These are phyloP conservation scores for Backusella sp. DNA, from an alignment of 192 early-diverging fungal genomes.

Conservation along the genomic window DNA sequence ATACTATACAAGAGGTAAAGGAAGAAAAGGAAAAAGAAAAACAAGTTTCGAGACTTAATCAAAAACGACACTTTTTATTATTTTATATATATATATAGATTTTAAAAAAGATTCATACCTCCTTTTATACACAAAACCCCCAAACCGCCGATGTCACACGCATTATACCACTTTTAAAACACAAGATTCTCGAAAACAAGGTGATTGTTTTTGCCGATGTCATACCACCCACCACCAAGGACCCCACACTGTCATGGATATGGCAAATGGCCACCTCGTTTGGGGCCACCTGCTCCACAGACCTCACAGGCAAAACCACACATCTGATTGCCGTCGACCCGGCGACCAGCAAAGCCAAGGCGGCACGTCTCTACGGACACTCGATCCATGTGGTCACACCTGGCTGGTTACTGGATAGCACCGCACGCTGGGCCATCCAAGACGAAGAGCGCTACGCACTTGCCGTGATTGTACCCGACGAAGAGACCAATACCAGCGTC, in stretches of 20 bases:
- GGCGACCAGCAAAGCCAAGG: constrained; percentile 75
- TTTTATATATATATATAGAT: constrained; percentile 30
- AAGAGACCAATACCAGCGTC: constrained; percentile 8
- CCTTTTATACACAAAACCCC: constrained; percentile 52
- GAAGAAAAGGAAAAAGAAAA: neutral
- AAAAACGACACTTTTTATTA: neutral
- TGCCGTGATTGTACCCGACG: neutral
- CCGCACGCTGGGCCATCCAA: constrained; percentile 65
- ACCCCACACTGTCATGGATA: constrained; percentile 66
- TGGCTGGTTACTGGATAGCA: constrained; percentile 72
- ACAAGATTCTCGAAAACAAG: constrained; percentile 60
- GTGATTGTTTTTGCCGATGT: constrained; percentile 79
- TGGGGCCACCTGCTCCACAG: constrained; percentile 75
- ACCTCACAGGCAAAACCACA: constrained; percentile 65
- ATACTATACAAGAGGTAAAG: constrained; percentile 42
- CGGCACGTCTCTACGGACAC: constrained; percentile 47
- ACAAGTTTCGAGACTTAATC: neutral
- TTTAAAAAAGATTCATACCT: constrained; percentile 64
- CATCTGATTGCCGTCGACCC: constrained; percentile 89
- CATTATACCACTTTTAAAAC: constrained; percentile 64
- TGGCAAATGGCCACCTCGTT: constrained; percentile 80
- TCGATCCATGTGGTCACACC: constrained; percentile 52
- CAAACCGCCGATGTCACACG: constrained; percentile 32
- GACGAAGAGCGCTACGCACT: constrained; percentile 66
- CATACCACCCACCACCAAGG: constrained; percentile 63